Conservation (phyloP, 106 monocot genomes). For the Apostasia shenzhenica region DNA sequence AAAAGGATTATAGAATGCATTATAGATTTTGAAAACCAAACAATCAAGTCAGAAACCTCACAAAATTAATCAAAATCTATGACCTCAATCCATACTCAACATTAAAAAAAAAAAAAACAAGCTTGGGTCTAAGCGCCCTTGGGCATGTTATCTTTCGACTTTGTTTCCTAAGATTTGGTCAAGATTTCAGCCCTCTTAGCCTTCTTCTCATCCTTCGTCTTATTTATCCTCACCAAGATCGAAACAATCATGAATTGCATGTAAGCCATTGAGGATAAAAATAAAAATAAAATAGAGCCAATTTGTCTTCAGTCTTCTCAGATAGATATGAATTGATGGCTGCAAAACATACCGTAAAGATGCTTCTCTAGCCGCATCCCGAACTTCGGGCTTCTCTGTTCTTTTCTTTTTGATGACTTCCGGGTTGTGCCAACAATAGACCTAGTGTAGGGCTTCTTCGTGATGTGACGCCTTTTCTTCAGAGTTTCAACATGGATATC, state of each 20-base stretch:
- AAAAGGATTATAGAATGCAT: no score
- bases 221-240: conserved; percentile 68
- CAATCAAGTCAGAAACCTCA: no score
- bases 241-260: background rate
- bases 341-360: conserved; percentile 54
- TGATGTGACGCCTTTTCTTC: conserved; percentile 60
- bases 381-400: conserved; percentile 86
- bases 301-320: no score
- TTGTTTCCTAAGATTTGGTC: conserved; percentile 55
- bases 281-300: no score
- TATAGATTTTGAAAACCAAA: no score
- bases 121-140: conserved; percentile 65
- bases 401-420: conserved; percentile 89
- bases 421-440: conserved; percentile 81
- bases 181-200: conserved; percentile 70
- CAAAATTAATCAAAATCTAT: no score
- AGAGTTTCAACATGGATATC: conserved; percentile 79
- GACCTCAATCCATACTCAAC: no score
- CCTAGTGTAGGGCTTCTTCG: conserved; percentile 87
- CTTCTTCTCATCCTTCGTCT: conserved; percentile 91
- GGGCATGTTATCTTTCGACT: conserved; percentile 33
- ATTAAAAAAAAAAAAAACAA: conserved; percentile 8
- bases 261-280: no score
- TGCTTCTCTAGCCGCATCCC: conserved; percentile 87
- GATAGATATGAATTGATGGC: background rate